Base-by-base conservation (phyloP, 768 basidiomycete genomes). In the Suillus decipiens region DNA sequence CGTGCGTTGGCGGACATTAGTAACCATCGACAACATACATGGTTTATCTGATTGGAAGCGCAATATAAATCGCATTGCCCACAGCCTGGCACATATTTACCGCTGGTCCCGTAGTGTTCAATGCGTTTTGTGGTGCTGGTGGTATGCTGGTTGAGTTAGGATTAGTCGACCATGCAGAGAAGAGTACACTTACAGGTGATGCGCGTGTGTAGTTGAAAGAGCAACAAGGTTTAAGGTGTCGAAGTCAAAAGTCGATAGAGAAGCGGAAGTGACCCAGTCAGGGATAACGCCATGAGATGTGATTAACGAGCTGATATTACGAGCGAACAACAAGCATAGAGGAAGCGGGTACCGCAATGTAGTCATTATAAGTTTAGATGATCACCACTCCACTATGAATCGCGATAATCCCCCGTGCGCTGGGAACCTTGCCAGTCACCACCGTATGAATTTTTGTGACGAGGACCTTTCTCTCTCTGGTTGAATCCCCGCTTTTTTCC, bases 161-260 rank as follows among this genome's bases (percentile, higher is more conserved):
- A 60, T 77, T 77, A 60, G 72, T 78, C 28, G 76, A 80, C 47
- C 71, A 76, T 73, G 75, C 79, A 77, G 75, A 80, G 62, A 78
- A 78, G 62, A 77, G 78, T 9, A 78, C 78, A 7, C 70, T 80
- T 41, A 80, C 79, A 24, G 79, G 78, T 10, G 79, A 79, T 34
- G 79, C 11, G 19, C 10, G 51, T 8, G 15, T 50, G 28, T 5
- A 53, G 33, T 33, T 6, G 19, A 33, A 53, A 19, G 19, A 11
- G 31, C 17, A 5, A 31, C 17, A 33, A 33, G 24, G 17, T 28
- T 2, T 17, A 22, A 24, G 22, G 15, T 24, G 3, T 39, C 37
- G 5, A 53, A n/a, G 31, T 33, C 31, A 53, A 53, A 53, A 33
- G 31, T 19, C 2, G 50, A 51, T 17, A 53, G 31, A 15, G n/a